phyloP scores from a whole-genome alignment of 192 early-diverging fungal genomes.

The Spizellomyces sp. region DNA sequence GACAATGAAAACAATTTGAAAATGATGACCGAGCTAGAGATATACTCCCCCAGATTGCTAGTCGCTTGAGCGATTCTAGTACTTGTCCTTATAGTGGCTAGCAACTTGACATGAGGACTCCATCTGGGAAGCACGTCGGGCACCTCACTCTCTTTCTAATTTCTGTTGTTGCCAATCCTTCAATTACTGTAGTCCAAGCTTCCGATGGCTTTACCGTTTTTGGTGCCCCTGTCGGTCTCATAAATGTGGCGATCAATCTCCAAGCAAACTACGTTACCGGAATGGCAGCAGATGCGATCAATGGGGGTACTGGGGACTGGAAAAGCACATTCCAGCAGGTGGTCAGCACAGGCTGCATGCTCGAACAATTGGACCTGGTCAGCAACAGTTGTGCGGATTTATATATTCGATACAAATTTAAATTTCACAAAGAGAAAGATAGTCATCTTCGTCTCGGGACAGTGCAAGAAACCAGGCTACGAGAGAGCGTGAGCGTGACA shows the following conservation, averaged over 20 bases:
- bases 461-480: background rate
- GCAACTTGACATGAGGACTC: too few species aligned
- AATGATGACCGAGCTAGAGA: too few species aligned
- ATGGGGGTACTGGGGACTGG: background rate
- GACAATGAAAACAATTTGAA: too few species aligned
- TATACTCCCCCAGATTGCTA: too few species aligned
- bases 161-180: too few species aligned
- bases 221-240: background rate
- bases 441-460: background rate
- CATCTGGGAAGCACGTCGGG: too few species aligned
- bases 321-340: background rate
- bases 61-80: too few species aligned
- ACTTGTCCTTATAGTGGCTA: too few species aligned
- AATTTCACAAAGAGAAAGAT: background rate
- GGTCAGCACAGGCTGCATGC: background rate
- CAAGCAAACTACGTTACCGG: constrained; percentile 3
- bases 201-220: background rate
- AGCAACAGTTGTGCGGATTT: background rate
- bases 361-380: background rate
- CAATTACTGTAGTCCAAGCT: too few species aligned
- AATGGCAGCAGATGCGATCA: constrained; percentile 3
- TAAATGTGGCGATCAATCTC: constrained; percentile 1
- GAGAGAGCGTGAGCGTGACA: background rate
- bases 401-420: background rate
- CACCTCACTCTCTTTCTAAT: too few species aligned